phyloP scores from a whole-genome alignment of 2,329 filamentous ascomycete species.

The Knufia petricola region DNA sequence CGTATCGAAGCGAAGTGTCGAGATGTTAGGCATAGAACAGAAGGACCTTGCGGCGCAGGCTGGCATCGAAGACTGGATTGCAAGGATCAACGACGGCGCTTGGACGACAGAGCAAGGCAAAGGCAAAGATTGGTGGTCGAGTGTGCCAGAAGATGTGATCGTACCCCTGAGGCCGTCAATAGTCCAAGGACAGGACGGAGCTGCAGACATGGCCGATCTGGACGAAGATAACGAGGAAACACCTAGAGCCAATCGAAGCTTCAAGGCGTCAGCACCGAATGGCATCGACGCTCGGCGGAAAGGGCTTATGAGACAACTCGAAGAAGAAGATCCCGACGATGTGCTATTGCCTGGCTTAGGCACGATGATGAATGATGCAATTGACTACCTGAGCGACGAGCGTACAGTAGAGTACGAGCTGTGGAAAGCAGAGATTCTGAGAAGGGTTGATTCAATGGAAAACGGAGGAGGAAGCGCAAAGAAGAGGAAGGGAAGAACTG shows the following conservation, averaged over 20 bases:
- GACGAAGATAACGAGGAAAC: constrained; percentile 1
- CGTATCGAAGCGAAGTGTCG: constrained; percentile 9
- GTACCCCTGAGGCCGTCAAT: constrained; percentile 20
- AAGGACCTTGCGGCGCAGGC: constrained; percentile 31
- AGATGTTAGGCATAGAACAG: constrained; percentile 26
- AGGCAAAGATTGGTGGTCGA: constrained; percentile 59
- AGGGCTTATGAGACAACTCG: background rate
- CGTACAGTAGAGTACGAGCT: constrained; percentile 32
- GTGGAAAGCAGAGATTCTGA: constrained; percentile 37
- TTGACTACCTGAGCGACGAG: constrained; percentile 40
- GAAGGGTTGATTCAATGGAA: constrained; percentile 29
- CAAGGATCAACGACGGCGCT: constrained; percentile 41
- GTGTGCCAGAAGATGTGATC: constrained; percentile 39
- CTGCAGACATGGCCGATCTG: background rate
- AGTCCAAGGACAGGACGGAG: constrained; percentile 18
- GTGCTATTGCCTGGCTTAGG: constrained; percentile 38
- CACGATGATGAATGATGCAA: constrained; percentile 42
- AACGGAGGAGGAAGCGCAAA: constrained; percentile 18
- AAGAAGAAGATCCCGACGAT: constrained; percentile 24
- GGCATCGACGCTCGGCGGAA: background rate
- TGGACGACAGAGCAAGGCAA: constrained; percentile 34
- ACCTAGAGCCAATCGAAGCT: background rate
- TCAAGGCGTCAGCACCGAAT: background rate
- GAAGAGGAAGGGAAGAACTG: constrained; percentile 10
- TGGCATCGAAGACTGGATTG: constrained; percentile 46